Percentiles rank a stretch among this genome's conserved stretches.
Conservation (phyloP, 2,329 filamentous ascomycete genomes). For the Rachicladosporium sp. region DNA sequence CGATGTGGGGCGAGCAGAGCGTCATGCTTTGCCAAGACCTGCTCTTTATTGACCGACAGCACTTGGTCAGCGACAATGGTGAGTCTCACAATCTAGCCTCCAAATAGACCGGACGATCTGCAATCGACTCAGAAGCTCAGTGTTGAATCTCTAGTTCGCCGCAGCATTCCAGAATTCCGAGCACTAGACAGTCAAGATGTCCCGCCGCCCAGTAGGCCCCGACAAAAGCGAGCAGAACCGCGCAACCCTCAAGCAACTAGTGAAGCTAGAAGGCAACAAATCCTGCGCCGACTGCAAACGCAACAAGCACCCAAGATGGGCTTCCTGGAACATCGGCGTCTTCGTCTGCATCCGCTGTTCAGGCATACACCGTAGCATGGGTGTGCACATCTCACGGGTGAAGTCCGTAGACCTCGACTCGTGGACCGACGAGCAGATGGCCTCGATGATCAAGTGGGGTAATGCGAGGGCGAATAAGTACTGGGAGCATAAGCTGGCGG, state of each 20-base stretch:
- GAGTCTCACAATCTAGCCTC: too few relatives aligned
- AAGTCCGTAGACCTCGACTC: constrained; percentile 97
- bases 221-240: constrained; percentile 89
- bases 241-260: constrained; percentile 81
- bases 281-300: constrained; percentile 96
- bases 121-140: too few relatives aligned
- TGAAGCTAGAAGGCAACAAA: constrained; percentile 94
- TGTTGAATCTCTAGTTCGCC: too few relatives aligned
- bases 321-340: constrained; percentile 94
- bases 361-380: constrained; percentile 96
- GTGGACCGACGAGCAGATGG: constrained; percentile 96
- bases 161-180: too few relatives aligned
- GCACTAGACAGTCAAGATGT: constrained; percentile 44
- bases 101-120: too few relatives aligned
- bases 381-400: constrained; percentile 93
- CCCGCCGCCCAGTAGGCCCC: constrained; percentile 60
- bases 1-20: too few relatives aligned
- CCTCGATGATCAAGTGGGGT: constrained; percentile 89
- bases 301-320: constrained; percentile 99
- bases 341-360: constrained; percentile 96
- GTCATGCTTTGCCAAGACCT: too few relatives aligned
- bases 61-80: too few relatives aligned
- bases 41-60: too few relatives aligned
- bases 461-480: constrained; percentile 96
- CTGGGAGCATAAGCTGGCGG: constrained; percentile 89